Evolutionary conservation across 148 eudicot genomes (phyloP), one percentile per base, ranked within the genome.

Genomic region (Chenopodium berlandieri): DNA sequence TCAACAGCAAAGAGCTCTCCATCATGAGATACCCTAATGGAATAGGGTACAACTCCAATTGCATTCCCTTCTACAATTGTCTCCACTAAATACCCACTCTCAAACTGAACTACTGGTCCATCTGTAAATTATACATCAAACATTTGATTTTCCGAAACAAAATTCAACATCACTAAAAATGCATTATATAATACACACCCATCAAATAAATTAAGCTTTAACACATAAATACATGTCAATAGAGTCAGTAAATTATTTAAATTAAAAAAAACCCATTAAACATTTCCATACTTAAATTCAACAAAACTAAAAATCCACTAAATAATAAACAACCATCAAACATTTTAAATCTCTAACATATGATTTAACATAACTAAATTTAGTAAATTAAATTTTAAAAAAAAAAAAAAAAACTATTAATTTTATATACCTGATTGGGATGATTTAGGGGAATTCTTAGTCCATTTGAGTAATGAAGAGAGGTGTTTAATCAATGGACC

Each of bases 1-100:
- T 97, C 98, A 64, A 97, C 99, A 80, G 99, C 98, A 82, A 87
- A 97, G 40, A 97, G 93, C 80, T 97, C 99, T 23, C 99, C 99
- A 62, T 97, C 99, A 40, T 90, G 89, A 63, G 97, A 90, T 32
- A 97, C 93, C 54, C 95, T 89, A 25, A 97, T 90, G 10, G 89
- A 85, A 84, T 96, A 89, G 58, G 99, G 98, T 66, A 88, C 84
- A 77, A 91, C 91, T 37, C 98, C 99, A 78, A 97, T 91, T 52
- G 90, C 98, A 86, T 91, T 94, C 73, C 99, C 99, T 84, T 92
- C 95, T 31, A 94, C 97, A 72, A 94, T 91, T 52, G 98, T 97
- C 83, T 94, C 98, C 50, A 97, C 97, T 78, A 94, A 88, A 88
- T 97, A 94, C 48, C 99, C 98, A 76, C 82, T 87, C 79, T 97